These are phyloP conservation scores for Pythium apleroticum DNA, from an alignment of 352 stramenopile genomes.

Conservation along the genomic window DNA sequence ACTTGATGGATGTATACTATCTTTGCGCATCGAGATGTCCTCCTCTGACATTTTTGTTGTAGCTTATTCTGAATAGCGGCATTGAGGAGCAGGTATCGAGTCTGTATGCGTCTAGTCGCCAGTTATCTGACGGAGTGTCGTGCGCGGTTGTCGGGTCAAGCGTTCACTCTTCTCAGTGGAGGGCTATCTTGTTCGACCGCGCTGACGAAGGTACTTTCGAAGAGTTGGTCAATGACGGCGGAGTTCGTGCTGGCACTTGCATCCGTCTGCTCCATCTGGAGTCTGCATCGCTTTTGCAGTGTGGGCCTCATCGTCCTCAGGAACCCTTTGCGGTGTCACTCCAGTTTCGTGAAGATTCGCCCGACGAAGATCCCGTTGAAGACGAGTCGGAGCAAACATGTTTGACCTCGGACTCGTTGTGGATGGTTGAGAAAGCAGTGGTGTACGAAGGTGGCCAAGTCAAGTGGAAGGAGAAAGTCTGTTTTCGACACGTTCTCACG, in stretches of 20 bases:
- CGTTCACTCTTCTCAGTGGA: constrained; percentile 59
- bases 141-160: constrained; percentile 51
- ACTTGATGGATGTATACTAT: neutral
- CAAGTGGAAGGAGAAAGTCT: constrained; percentile 49
- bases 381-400: constrained; percentile 26
- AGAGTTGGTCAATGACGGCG: constrained; percentile 15
- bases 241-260: constrained; percentile 52
- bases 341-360: constrained; percentile 36
- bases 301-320: constrained; percentile 10
- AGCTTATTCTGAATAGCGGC: constrained; percentile 55
- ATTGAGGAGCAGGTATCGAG: constrained; percentile 48
- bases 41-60: neutral
- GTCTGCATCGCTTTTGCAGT: constrained; percentile 62
- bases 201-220: constrained; percentile 12
- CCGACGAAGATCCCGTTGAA: constrained; percentile 36
- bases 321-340: constrained; percentile 33
- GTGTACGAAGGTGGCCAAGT: constrained; percentile 57
- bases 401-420: constrained; percentile 57
- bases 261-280: constrained; percentile 68
- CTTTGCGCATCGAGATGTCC: neutral
- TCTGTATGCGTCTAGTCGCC: constrained; percentile 67
- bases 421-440: constrained; percentile 54
- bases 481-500: constrained; percentile 54
- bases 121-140: constrained; percentile 31
- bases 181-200: constrained; percentile 56